Base-by-base conservation (phyloP, 2,329 filamentous ascomycete genomes). In the Diaporthe caulivora region DNA sequence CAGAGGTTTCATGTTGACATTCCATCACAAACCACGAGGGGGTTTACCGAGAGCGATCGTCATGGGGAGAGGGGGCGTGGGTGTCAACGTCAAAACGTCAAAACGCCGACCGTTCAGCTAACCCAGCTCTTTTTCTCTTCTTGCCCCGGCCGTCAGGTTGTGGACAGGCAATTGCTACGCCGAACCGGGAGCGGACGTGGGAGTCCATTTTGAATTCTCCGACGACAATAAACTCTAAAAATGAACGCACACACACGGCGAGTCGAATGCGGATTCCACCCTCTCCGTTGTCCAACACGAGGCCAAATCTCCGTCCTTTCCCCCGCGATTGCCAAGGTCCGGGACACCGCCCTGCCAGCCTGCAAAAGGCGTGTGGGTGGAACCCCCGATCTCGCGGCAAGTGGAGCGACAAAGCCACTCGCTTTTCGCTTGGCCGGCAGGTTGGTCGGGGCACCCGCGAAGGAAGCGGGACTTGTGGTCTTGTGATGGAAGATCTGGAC, bases 281-380 rank as follows among this genome's bases (percentile, higher is more conserved):
- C 68, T 42, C 7, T 10, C 37, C 37, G 37, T 40, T 34, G 9
- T 34, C 65, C 29, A 72, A 75, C 73, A 75, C 73, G 73, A 75
- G 58, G 71, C 73, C 73, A 70, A 75, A 75, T 75, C 47, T 75
- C 73, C 73, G 73, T 37, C 11, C 37, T 10, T 40, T 62, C 47
- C 70, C 73, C 72, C 72, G 44, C 70, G 70, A 72, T 70, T 72
- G 62, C 73, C 70, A 64, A 60, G 71, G 49, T 53, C 64, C 64
- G 62, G 55, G 73, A 40, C 62, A 69, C 65, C 51, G 65, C 42
- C 65, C 15, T 37, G 60, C 29, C n/a, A n/a, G n/a, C n/a, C n/a
- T n/a, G n/a, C n/a, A n/a, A n/a, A n/a, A 44, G 31, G 58, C 58
- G n/a, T 34, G 55, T 26, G 26, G 34, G 67, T 70, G 68, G 64